Conservation (phyloP, 208 protist species). For the Trypanosomatidae sp. region DNA sequence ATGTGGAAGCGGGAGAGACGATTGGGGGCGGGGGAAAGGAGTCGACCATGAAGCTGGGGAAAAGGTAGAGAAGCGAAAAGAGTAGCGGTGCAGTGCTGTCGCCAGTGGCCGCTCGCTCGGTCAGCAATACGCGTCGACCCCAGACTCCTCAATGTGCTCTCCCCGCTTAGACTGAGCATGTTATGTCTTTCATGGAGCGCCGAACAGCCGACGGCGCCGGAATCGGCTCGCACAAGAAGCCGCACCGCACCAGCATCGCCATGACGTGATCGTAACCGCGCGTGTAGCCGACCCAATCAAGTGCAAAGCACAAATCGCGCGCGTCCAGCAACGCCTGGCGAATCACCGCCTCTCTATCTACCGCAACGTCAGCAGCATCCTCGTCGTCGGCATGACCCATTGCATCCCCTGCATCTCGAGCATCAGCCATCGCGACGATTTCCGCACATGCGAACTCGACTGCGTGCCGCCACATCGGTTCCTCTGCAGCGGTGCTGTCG, state of each 20-base stretch:
- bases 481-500: constrained; percentile 26
- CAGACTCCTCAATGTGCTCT: not conserved
- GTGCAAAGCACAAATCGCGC: constrained; percentile 70
- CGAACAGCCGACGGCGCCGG: constrained; percentile 42
- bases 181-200: constrained; percentile 32
- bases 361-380: not conserved
- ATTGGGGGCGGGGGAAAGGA: not conserved
- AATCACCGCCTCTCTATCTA: constrained; percentile 2
- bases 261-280: constrained; percentile 68
- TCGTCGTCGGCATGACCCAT: not conserved
- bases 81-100: not conserved
- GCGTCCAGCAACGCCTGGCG: constrained; percentile 32
- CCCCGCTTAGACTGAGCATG: not conserved
- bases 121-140: not conserved
- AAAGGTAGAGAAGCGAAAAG: not conserved
- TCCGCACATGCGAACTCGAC: constrained; percentile 33
- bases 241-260: constrained; percentile 41
- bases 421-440: constrained; percentile 16
- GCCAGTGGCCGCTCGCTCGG: not conserved
- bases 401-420: not conserved
- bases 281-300: constrained; percentile 49
- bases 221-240: constrained; percentile 44
- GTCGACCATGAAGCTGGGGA: not conserved
- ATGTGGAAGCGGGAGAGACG: too few species aligned
- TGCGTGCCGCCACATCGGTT: constrained; percentile 46